Conservation (phyloP, 2,329 filamentous ascomycete genomes). For the Coniochaeta ligniaria region DNA sequence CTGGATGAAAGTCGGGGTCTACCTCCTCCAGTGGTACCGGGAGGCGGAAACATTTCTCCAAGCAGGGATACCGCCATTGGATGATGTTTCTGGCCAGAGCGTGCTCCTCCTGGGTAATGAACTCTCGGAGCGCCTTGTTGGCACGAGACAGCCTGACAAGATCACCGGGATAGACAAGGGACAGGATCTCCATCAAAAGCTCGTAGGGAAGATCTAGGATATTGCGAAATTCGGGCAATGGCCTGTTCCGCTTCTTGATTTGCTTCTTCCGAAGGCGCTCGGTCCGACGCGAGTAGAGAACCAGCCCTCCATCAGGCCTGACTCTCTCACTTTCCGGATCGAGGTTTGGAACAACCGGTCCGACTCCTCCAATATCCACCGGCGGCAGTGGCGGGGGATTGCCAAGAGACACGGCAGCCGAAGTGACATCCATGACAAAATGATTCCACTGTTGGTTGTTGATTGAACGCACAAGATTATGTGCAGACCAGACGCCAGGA, state of each 20-base stretch:
- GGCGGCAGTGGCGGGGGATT: neutral
- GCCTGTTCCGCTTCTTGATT: neutral
- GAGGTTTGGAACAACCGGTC: neutral
- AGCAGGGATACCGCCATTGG: slow-evolving; percentile 37
- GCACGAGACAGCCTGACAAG: slow-evolving; percentile 36
- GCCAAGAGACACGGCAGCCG: neutral
- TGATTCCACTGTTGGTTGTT: neutral
- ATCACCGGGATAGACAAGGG: slow-evolving; percentile 37
- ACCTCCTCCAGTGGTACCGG: slow-evolving; percentile 37
- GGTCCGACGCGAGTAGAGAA: neutral
- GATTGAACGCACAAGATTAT: neutral
- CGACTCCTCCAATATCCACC: neutral
- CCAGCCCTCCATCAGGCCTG: neutral
- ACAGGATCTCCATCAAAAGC: neutral
- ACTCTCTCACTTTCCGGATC: neutral
- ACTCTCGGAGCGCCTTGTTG: slow-evolving; percentile 30
- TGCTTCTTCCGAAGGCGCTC: neutral
- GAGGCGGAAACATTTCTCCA: slow-evolving; percentile 42
- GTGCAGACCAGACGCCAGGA: neutral
- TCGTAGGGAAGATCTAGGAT: neutral
- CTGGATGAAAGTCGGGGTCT: slow-evolving; percentile 25
- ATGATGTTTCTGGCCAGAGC: slow-evolving; percentile 36
- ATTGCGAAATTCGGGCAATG: neutral
- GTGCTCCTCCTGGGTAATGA: slow-evolving; percentile 35
- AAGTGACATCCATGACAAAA: slow-evolving; percentile 4